phyloP scores from a whole-genome alignment of 768 basidiomycete species.

The Termitomyces sp. region DNA sequence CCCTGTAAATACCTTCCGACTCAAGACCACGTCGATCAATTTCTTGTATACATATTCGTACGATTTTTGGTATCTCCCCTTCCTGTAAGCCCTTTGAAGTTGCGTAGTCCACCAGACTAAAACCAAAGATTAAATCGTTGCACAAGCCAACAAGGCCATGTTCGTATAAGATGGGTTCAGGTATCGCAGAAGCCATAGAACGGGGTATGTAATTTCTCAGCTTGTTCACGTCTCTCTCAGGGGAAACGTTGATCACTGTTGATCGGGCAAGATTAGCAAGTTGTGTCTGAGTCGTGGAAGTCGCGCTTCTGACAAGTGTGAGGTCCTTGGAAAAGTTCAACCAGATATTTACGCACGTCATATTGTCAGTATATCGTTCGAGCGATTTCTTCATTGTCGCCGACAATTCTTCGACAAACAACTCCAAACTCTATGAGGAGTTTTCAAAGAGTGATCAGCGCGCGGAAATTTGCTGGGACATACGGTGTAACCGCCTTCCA shows the following conservation, averaged over 20 bases:
- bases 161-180: conserved; percentile 69
- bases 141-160: conserved; percentile 81
- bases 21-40: conserved; percentile 77
- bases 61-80: conserved; percentile 72
- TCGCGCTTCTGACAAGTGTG: conserved; percentile 48
- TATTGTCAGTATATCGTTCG: conserved; percentile 72
- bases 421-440: conserved; percentile 62
- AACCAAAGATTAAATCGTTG: conserved; percentile 84
- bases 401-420: conserved; percentile 71
- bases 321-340: not conserved
- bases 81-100: conserved; percentile 71
- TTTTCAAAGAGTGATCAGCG: not conserved
- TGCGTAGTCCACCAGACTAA: conserved; percentile 84
- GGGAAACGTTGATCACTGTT: conserved; percentile 60
- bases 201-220: conserved; percentile 53
- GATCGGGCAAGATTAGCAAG: conserved; percentile 59
- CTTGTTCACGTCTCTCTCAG: conserved; percentile 62
- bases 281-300: conserved; percentile 69
- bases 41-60: conserved; percentile 76
- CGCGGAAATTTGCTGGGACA: conserved; percentile 14
- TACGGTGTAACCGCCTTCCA: conserved; percentile 79
- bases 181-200: conserved; percentile 58
- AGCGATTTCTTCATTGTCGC: conserved; percentile 57
- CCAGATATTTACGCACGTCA: conserved; percentile 45
- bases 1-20: conserved; percentile 77